phyloP scores from a whole-genome alignment of 306 rosid genomes.

The Cicer judaicum region DNA sequence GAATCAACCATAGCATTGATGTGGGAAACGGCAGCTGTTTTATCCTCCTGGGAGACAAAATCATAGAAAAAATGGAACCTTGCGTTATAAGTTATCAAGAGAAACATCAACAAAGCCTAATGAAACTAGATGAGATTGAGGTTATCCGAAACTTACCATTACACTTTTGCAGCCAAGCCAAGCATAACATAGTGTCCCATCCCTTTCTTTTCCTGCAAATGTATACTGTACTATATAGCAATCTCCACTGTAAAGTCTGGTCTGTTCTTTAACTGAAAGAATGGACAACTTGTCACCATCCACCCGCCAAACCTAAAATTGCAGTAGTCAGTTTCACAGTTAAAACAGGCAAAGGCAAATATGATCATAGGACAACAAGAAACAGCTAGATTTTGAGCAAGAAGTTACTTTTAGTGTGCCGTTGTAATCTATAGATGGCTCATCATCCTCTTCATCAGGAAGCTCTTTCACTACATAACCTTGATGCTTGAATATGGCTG shows the following conservation, averaged over 20 bases:
- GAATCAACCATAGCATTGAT: conserved; percentile 62
- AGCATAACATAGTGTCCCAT: conserved; percentile 74
- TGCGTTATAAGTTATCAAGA: conserved; percentile 27
- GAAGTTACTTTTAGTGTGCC: conserved; percentile 80
- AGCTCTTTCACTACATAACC: conserved; percentile 93
- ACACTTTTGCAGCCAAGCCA: conserved; percentile 78
- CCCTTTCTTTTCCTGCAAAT: conserved; percentile 74
- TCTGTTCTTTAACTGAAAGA: conserved; percentile 65
- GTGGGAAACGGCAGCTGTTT: conserved; percentile 64
- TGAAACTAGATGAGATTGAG: conserved; percentile 24
- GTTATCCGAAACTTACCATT: conserved; percentile 47
- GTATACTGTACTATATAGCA: conserved; percentile 82
- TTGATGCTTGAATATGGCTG: conserved; percentile 99
- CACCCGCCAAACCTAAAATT: conserved; percentile 84
- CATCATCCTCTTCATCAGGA: conserved; percentile 70
- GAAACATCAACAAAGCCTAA: conserved; percentile 16
- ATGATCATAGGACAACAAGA: neutral
- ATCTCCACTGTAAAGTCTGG: conserved; percentile 79
- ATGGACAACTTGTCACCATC: conserved; percentile 68
- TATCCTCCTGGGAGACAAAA: conserved; percentile 70
- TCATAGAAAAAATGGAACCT: conserved; percentile 22
- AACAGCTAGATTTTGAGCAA: conserved; percentile 24
- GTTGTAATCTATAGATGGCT: conserved; percentile 64
- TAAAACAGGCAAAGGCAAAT: conserved; percentile 37
- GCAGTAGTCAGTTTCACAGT: conserved; percentile 37